Evolutionary conservation across 306 rosid species (phyloP), one percentile per base, ranked within the genome.

Genomic region (Oxytropis ochrocephala): DNA sequence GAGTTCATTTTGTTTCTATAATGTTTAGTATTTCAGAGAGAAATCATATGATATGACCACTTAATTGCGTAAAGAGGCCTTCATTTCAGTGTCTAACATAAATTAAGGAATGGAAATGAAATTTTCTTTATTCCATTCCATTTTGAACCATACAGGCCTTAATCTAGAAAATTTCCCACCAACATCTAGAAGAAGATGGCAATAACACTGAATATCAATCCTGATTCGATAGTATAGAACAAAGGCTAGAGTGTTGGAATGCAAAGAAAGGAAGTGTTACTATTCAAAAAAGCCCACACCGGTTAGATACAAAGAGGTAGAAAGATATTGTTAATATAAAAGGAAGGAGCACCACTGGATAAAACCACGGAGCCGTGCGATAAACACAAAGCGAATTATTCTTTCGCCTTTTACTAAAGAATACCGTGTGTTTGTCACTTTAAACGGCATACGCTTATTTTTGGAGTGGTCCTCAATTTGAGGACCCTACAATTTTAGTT

Each of bases 391-490:
- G 78, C 77, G 79, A 81, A 77, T 74, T 77, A 78, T 75, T 78
- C 83, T 82, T 78, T 78, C 78, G 83, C 83, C 83, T 82, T 78
- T 74, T 82, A 78, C 81, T 64, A 78, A 78, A 82, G 80, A 81
- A 56, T 78, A 81, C 80, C 72, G 82, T 77, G 77, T 68, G 60
- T 32, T n/a, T 19, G 54, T 5, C 53, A 21, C 36, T 0, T 0
- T 0, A 2, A 59, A 13, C 17, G 17, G 72, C 60, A 70, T 86
- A 77, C 75, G 70, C 27, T 5, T 6, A 21, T 67, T 59, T 16
- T 54, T 24, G 18, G 11, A 69, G 42, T 36, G 42, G 10, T 36
- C 7, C 42, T 36, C 42, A 6, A 36, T 8, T 36, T 36, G 42
- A 36, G 42, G 11, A 1, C 42, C 42, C 42, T 36, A 36, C 42